A percentile compares a stretch with the other conserved stretches of the same genome.
phyloP scores from a whole-genome alignment of 352 stramenopile species.

The Pythium scleroteichum region DNA sequence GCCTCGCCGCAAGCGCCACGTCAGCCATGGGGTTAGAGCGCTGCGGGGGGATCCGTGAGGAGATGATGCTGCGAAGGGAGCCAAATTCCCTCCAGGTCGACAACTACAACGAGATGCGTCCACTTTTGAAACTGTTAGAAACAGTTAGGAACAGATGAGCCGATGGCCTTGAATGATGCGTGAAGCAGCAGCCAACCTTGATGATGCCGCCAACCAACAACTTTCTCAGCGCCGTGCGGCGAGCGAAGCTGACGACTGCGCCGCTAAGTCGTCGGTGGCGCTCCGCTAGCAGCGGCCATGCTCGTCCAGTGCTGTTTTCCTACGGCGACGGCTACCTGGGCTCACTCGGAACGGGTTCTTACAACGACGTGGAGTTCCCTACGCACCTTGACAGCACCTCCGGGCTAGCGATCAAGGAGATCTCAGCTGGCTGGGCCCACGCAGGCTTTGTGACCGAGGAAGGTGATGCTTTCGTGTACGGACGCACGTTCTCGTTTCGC shows the following conservation, averaged over 20 bases:
- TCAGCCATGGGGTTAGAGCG: constrained; percentile 10
- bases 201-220: too few relatives aligned
- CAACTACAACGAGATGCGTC: neutral
- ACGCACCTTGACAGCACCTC: constrained; percentile 47
- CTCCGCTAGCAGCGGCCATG: constrained; percentile 2
- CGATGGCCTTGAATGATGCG: constrained; percentile 1
- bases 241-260: neutral
- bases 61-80: too few relatives aligned
- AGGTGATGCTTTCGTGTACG: constrained; percentile 72
- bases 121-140: neutral
- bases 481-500: constrained; percentile 80
- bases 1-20: constrained; percentile 36
- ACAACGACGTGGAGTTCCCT: constrained; percentile 50
- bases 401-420: constrained; percentile 49
- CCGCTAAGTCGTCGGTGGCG: constrained; percentile 12
- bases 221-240: constrained; percentile 2
- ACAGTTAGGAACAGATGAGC: neutral
- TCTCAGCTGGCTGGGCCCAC: constrained; percentile 81
- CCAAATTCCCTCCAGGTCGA: too few relatives aligned
- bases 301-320: constrained; percentile 40
- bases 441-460: constrained; percentile 69
- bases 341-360: constrained; percentile 66
- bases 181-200: neutral
- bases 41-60: too few relatives aligned
- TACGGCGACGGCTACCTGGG: constrained; percentile 82